Evolutionary conservation across 164 flowering plant genomes (phyloP).

Genomic region (Magnolia kwangsiensis): DNA sequence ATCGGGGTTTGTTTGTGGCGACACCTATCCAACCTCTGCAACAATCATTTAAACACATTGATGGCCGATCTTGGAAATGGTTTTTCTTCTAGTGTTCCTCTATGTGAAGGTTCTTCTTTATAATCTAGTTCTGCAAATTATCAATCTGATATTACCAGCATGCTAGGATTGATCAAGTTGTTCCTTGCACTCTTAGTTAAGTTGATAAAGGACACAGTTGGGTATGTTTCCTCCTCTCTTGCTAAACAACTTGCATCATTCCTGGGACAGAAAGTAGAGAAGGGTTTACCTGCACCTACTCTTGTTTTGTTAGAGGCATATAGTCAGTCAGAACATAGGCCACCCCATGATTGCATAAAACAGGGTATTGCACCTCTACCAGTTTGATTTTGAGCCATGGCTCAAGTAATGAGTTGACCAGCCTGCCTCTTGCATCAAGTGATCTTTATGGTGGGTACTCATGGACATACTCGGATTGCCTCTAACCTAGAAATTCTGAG

Average conservation of each 20-base stretch:
- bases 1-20: constrained; percentile 62
- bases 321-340: constrained; percentile 22
- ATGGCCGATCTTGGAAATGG: constrained; percentile 25
- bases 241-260: constrained; percentile 45
- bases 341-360: constrained; percentile 12
- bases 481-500: no score
- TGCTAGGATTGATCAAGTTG: constrained; percentile 18
- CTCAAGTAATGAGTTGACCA: no score
- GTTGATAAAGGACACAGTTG: constrained; percentile 34
- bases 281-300: constrained; percentile 28
- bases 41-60: constrained; percentile 29
- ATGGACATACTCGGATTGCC: no score
- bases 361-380: constrained; percentile 24
- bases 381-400: no score
- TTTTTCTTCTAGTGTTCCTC: constrained; percentile 11
- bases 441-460: no score
- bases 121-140: constrained; percentile 17
- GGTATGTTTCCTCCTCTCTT: constrained; percentile 45
- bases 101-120: constrained; percentile 18
- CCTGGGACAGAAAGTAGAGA: constrained; percentile 42
- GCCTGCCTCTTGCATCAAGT: no score
- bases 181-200: constrained; percentile 30
- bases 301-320: constrained; percentile 46
- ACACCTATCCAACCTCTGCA: no score
- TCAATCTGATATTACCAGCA: constrained; percentile 23